Percentiles rank a stretch among this genome's conserved stretches.
Evolutionary conservation across 257 asterid species (phyloP).

Genomic region (Plantago ovata): DNA sequence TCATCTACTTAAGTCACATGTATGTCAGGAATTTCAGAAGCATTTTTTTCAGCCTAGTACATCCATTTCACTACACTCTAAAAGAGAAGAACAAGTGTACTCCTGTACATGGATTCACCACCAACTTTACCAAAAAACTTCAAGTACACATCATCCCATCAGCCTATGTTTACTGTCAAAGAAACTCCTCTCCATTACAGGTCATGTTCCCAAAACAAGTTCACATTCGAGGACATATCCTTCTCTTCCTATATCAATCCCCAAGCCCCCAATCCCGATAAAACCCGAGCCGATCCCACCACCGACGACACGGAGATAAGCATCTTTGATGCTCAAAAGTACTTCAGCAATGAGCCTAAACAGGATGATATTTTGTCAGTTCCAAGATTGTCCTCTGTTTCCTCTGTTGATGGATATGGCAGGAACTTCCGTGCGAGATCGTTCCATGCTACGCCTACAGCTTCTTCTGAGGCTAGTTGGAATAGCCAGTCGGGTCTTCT

Average conservation of each 20-base stretch:
- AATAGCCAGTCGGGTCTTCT: conserved; percentile 77
- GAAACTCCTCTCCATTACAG: conserved; percentile 46
- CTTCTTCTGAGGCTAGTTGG: conserved; percentile 93
- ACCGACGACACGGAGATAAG: conserved; percentile 61
- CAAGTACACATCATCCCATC: conserved; percentile 44
- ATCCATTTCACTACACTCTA: too few species aligned
- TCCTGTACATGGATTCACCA: conserved; percentile 42
- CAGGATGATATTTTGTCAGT: conserved; percentile 22
- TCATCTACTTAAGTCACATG: conserved; percentile 24
- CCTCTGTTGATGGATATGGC: conserved; percentile 49
- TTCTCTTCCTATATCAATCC: conserved; percentile 52
- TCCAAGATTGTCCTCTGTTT: conserved; percentile 41
- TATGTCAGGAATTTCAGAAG: conserved; percentile 20
- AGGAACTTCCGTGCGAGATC: conserved; percentile 48
- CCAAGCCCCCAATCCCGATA: conserved; percentile 19
- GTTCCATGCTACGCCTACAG: conserved; percentile 73
- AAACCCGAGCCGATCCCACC: neutral
- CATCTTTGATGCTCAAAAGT: conserved; percentile 81
- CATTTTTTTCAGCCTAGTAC: conserved; percentile 10
- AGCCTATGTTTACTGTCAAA: conserved; percentile 38
- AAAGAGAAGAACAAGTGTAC: conserved; percentile 10
- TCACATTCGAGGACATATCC: conserved; percentile 36
- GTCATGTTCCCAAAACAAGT: conserved; percentile 25
- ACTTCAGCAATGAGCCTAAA: conserved; percentile 50
- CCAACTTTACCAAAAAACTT: conserved; percentile 33